Percentiles rank a stretch among this genome's conserved stretches.
phyloP scores from a whole-genome alignment of 176 grass and related monocot species.

The Triticum timopheevii region DNA sequence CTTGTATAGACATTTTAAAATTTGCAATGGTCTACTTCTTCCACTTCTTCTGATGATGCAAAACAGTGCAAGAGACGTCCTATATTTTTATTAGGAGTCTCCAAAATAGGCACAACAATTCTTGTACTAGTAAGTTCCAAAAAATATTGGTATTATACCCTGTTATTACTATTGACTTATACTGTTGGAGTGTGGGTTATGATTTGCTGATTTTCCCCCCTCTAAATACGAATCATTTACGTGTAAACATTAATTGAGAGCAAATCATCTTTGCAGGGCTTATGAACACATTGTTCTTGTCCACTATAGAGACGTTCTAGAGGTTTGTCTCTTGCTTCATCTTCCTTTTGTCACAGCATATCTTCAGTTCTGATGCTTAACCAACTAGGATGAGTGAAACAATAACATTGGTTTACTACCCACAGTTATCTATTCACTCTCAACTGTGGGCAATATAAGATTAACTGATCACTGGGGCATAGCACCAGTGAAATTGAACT shows the following conservation, averaged over 20 bases:
- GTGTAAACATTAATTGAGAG: no score
- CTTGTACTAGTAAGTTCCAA: neutral
- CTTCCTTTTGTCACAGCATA: conserved; percentile 23
- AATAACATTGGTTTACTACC: neutral
- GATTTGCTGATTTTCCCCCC: conserved; percentile 9
- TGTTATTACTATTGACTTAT: neutral
- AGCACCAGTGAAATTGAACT: neutral
- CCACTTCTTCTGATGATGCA: neutral
- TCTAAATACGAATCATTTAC: neutral
- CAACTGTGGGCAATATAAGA: neutral
- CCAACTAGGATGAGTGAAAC: neutral
- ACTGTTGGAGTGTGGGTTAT: neutral
- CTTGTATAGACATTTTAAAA: neutral
- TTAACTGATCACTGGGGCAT: neutral
- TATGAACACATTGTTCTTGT: conserved; percentile 96
- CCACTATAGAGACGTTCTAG: conserved; percentile 77
- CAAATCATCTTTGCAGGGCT: conserved; percentile 62
- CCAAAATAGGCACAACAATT: neutral
- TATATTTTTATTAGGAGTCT: neutral
- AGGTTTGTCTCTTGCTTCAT: conserved; percentile 57
- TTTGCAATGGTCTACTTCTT: neutral
- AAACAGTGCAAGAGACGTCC: neutral
- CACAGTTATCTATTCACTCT: neutral
- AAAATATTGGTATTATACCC: neutral
- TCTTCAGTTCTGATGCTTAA: conserved; percentile 11